Base-by-base conservation (phyloP, 1,284 basidiomycete genomes). In the Peniophora sp. region DNA sequence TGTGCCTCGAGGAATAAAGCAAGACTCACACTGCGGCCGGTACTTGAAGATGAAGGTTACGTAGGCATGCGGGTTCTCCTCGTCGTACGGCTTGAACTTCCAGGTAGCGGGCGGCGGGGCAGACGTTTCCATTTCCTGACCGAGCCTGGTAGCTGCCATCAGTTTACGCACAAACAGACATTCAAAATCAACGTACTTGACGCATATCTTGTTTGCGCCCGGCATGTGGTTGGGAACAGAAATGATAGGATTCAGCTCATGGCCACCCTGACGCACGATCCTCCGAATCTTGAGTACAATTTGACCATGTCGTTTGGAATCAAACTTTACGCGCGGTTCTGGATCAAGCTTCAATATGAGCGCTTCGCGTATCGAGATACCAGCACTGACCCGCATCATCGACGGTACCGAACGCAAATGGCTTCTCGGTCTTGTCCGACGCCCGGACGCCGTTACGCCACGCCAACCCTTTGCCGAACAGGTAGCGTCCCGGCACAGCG, bases 401-500 rank as follows among this genome's bases (percentile, higher is more conserved):
- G 45, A 66, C 65, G 46, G 73, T 67, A 54, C 19, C 38, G 38
- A 85, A 85, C 43, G 73, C 57, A 59, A 85, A 85, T 1, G 80
- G 79, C 11, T 76, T 65, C 59, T 83, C 79, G 1, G 69, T 70
- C 2, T 56, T 59, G n/a, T 61, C 55, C 8, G 70, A 73, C 2
- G 73, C 69, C 45, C 79, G 68, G 11, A 78, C 64, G 2, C 75
- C 76, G 48, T 65, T 57, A 23, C 81, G 70, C 25, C 58, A 69
- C 35, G 79, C 62, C 44, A 69, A 64, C 0, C 81, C 82, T n/a
- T 60, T 51, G 12, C 83, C 82, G 44, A 66, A 71, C 3, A 84
- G 62, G 57, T 83, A 85, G 14, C 75, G 67, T 3, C 82, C 83
- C 0, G 83, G 77, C 3, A 79, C 77, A 6, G 69, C 61, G 50